Percentiles rank a stretch among this genome's conserved stretches.
phyloP scores from a whole-genome alignment of 2,329 filamentous ascomycete genomes.

The Ophiostoma ulmi region DNA sequence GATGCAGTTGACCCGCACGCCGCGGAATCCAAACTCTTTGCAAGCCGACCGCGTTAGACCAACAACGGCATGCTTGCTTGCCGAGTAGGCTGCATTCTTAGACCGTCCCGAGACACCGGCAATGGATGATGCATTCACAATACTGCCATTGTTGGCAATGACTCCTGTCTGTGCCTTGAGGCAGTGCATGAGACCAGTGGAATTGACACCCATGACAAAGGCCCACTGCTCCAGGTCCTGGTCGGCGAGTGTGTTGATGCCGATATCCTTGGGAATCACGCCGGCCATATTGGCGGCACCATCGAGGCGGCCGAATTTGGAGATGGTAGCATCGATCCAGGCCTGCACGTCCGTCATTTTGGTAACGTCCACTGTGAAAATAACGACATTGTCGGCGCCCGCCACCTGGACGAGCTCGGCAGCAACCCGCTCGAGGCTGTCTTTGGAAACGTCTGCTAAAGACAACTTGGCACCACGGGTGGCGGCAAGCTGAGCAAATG shows the following conservation, averaged over 20 bases:
- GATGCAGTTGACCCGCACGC: conserved; percentile 25
- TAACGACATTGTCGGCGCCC: background rate
- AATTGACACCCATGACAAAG: conserved; percentile 24
- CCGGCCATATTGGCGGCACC: conserved; percentile 54
- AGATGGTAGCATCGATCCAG: conserved; percentile 35
- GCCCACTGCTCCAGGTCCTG: conserved; percentile 35
- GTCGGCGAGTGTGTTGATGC: conserved; percentile 38
- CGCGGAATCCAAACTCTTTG: conserved; percentile 23
- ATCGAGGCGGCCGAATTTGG: conserved; percentile 48
- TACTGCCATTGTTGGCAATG: conserved; percentile 35
- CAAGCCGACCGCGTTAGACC: conserved; percentile 25
- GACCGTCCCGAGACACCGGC: conserved; percentile 36
- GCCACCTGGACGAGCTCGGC: background rate
- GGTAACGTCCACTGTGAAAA: background rate
- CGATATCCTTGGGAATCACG: conserved; percentile 40
- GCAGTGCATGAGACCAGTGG: conserved; percentile 26
- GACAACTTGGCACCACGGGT: conserved; percentile 40
- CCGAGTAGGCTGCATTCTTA: conserved; percentile 28
- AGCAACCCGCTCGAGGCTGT: background rate
- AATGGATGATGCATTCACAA: conserved; percentile 41
- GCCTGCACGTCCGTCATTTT: background rate
- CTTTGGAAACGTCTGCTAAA: background rate
- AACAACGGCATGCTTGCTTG: conserved; percentile 26
- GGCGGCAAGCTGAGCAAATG: conserved; percentile 41
- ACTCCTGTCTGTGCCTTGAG: conserved; percentile 31